Conservation (phyloP, 2,329 filamentous ascomycete genomes). For the Aspergillus aculeatinus region DNA sequence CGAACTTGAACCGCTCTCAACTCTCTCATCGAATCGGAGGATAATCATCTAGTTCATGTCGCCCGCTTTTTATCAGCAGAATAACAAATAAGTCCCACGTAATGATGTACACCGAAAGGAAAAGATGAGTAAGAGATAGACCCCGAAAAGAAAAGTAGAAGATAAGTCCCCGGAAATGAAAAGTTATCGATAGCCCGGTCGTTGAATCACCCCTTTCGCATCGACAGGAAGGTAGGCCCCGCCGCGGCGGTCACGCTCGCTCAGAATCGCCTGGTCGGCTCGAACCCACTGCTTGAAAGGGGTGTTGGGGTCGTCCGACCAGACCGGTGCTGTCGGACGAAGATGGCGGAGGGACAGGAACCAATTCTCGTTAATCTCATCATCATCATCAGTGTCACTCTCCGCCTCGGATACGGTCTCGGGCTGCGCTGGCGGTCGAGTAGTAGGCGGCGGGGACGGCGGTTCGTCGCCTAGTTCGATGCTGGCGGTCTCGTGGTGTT, state of each 20-base stretch:
- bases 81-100: background rate
- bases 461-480: slow-evolving; percentile 37
- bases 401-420: slow-evolving; percentile 7
- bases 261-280: slow-evolving; percentile 32
- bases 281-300: slow-evolving; percentile 41
- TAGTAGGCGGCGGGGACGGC: background rate
- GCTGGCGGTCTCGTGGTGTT: slow-evolving; percentile 36
- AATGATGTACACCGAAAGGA: background rate
- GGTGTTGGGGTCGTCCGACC: slow-evolving; percentile 38
- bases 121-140: background rate
- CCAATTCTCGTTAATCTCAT: slow-evolving; percentile 27
- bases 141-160: no score
- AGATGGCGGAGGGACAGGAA: slow-evolving; percentile 30
- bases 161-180: background rate
- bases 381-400: slow-evolving; percentile 3
- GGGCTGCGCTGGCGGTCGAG: background rate
- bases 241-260: slow-evolving; percentile 30
- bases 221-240: slow-evolving; percentile 30
- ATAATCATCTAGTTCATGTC: no score
- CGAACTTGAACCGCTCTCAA: no score
- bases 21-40: no score
- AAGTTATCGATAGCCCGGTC: slow-evolving; percentile 3
- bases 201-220: slow-evolving; percentile 34
- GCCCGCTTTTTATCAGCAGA: background rate
- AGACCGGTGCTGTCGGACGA: slow-evolving; percentile 22